Conservation (phyloP, 2,329 filamentous ascomycete species). For the Aspergillus eucalypticola region DNA sequence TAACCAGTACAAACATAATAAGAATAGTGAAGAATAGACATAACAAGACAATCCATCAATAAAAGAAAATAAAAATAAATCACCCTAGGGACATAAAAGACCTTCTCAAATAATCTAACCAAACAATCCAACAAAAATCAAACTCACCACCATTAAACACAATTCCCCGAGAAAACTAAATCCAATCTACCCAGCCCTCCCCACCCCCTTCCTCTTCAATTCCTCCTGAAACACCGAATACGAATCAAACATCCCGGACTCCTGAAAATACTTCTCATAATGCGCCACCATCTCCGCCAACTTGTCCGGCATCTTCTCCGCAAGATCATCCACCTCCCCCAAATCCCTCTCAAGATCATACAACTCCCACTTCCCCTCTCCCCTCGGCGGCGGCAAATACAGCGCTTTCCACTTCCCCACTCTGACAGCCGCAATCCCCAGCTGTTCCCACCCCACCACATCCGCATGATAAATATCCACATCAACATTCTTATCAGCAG, state of each 20-base stretch:
- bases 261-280: not conserved
- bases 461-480: not conserved
- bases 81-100: no score
- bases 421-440: not conserved
- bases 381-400: constrained; percentile 1
- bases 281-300: not conserved
- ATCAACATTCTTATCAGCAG: not conserved
- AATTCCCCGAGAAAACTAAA: no score
- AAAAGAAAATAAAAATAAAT: no score
- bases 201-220: not conserved
- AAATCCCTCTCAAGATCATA: not conserved
- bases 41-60: no score
- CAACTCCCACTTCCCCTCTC: constrained; percentile 4
- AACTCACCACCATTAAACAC: no score
- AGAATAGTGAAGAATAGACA: no score
- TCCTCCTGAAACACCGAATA: not conserved
- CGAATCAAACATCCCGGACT: not conserved
- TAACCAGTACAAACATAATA: no score
- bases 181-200: not conserved
- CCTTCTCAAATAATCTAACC: no score
- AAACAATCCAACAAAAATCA: no score
- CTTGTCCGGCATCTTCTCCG: not conserved
- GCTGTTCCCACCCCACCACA: not conserved
- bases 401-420: constrained; percentile 2
- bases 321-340: not conserved